A percentile compares a stretch with the other conserved stretches of the same genome.
phyloP scores from a whole-genome alignment of 331 rosid species.

The Quercus phellos region DNA sequence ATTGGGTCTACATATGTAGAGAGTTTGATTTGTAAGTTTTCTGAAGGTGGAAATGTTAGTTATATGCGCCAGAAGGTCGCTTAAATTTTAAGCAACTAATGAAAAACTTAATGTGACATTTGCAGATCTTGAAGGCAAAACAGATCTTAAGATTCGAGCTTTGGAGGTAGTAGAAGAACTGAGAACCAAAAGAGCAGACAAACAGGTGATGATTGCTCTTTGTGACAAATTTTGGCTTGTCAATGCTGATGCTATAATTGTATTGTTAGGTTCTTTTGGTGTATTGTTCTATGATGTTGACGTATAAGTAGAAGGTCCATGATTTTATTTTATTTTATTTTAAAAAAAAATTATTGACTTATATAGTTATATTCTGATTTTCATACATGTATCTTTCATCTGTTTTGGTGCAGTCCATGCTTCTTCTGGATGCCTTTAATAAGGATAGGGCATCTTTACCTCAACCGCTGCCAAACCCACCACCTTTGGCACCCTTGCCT shows the following conservation, averaged over 20 bases:
- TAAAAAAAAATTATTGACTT: neutral
- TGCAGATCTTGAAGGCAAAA: slow-evolving; percentile 94
- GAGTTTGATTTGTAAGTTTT: neutral
- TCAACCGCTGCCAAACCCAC: slow-evolving; percentile 90
- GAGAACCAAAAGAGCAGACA: slow-evolving; percentile 88
- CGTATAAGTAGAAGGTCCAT: neutral
- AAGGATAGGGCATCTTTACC: slow-evolving; percentile 96
- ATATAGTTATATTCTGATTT: slow-evolving; percentile 10
- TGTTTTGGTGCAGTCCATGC: slow-evolving; percentile 57
- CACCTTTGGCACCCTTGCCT: slow-evolving; percentile 87
- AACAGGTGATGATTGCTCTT: slow-evolving; percentile 55
- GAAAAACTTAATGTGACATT: slow-evolving; percentile 5
- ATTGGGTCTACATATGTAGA: neutral
- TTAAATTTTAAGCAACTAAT: neutral
- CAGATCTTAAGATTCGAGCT: slow-evolving; percentile 89
- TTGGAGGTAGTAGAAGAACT: slow-evolving; percentile 87
- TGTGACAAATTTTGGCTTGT: slow-evolving; percentile 5
- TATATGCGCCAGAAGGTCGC: neutral
- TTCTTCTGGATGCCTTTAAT: slow-evolving; percentile 93
- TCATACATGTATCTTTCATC: neutral
- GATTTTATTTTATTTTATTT: neutral
- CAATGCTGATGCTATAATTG: neutral
- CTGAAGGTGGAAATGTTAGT: neutral
- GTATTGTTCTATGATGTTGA: slow-evolving; percentile 9
- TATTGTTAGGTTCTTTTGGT: neutral